Percentiles rank a stretch among this genome's conserved stretches.
Evolutionary conservation across 2,329 filamentous ascomycete genomes (phyloP).

Genomic region (Ophioceras dolichostomum): DNA sequence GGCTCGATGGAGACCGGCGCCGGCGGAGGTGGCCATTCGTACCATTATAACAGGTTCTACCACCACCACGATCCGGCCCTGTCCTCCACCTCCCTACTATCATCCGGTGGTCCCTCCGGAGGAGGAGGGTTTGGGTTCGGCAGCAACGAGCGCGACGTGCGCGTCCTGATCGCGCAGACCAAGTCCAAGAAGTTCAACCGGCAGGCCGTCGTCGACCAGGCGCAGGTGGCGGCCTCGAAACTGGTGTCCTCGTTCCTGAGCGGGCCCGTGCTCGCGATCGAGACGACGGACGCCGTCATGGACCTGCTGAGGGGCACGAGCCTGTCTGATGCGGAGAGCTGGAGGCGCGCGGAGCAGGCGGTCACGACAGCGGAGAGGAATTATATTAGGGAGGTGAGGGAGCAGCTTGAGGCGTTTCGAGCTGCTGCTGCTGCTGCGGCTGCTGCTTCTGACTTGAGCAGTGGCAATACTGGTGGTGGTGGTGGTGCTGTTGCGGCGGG

Average conservation of each 20-base stretch:
- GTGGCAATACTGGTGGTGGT: constrained; percentile 33
- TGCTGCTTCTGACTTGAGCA: constrained; percentile 36
- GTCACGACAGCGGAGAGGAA: constrained; percentile 67
- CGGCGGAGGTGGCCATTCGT: constrained; percentile 13
- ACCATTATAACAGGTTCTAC: too few relatives aligned
- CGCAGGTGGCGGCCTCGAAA: constrained; percentile 43
- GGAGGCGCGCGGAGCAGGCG: constrained; percentile 69
- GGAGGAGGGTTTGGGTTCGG: too few relatives aligned
- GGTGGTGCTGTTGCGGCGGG: not conserved
- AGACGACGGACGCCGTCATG: constrained; percentile 75
- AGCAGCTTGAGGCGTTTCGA: constrained; percentile 55
- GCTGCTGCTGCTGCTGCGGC: constrained; percentile 35
- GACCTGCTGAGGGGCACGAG: constrained; percentile 62
- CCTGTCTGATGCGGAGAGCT: constrained; percentile 70
- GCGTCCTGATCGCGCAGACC: constrained; percentile 71
- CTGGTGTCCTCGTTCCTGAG: constrained; percentile 60
- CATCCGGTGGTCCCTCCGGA: not conserved
- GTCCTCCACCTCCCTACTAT: not conserved
- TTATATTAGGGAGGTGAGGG: constrained; percentile 73
- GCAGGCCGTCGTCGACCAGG: constrained; percentile 73
- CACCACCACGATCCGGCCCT: constrained; percentile 3
- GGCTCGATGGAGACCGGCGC: constrained; percentile 2
- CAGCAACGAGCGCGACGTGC: constrained; percentile 67
- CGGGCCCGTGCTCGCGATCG: constrained; percentile 76
- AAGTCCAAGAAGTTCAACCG: constrained; percentile 88